These are phyloP conservation scores for Xylaria sp. DNA, from an alignment of 2,329 filamentous ascomycete genomes.

Conservation along the genomic window DNA sequence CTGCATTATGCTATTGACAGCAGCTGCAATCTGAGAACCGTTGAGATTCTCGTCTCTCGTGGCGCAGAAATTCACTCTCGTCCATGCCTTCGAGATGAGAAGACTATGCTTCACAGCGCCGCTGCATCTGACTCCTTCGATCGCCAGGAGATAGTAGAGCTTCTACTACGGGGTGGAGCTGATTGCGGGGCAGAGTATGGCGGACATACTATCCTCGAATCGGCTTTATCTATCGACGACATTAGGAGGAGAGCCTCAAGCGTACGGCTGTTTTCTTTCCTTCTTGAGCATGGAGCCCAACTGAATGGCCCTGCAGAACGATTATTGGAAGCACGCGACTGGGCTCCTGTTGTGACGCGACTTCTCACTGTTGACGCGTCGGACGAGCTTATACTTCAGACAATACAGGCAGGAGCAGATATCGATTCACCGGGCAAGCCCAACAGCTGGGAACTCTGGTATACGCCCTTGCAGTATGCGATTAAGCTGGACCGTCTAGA, in stretches of 20 bases:
- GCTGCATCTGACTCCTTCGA: neutral
- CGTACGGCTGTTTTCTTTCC: neutral
- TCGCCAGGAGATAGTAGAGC: neutral
- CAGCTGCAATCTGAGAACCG: neutral
- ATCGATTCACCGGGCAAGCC: neutral
- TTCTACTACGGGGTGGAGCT: neutral
- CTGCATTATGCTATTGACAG: conserved; percentile 1
- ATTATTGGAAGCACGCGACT: too few species aligned
- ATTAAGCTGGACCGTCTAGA: neutral
- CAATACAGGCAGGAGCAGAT: neutral
- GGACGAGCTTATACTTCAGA: neutral
- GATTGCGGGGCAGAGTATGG: neutral
- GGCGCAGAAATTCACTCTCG: neutral
- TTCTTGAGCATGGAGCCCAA: neutral
- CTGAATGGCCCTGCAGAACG: neutral
- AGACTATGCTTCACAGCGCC: neutral
- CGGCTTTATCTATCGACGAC: neutral
- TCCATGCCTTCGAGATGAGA: neutral
- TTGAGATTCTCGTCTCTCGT: neutral
- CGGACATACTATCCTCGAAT: neutral
- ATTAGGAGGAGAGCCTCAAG: neutral
- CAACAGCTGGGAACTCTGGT: neutral
- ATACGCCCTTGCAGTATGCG: neutral
- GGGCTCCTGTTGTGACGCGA: neutral
- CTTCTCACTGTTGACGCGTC: neutral